Conservation (phyloP, 805 yeast species). For the Metschnikowia vanudenii region DNA sequence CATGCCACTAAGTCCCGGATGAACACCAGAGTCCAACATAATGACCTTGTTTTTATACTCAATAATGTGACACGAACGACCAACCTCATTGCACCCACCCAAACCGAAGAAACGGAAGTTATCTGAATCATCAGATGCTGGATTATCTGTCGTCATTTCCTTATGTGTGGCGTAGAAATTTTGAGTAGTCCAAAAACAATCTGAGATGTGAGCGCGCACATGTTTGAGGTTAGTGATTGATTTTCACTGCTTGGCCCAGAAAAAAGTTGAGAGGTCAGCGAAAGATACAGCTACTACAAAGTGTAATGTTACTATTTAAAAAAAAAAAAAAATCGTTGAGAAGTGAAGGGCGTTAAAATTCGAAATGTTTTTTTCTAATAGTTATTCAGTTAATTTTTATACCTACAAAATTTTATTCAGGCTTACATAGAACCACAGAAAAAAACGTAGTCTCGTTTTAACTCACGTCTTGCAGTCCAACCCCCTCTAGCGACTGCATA, state of each 20-base stretch:
- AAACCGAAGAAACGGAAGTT: constrained; percentile 72
- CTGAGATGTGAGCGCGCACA: constrained; percentile 5
- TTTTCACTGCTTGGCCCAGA: background rate
- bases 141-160: constrained; percentile 13
- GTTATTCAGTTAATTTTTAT: too few species aligned
- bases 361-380: too few species aligned
- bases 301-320: background rate
- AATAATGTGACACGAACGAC: constrained; percentile 90
- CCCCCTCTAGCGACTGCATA: too few species aligned
- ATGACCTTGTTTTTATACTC: constrained; percentile 92
- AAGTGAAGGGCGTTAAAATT: too few species aligned
- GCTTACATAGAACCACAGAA: too few species aligned
- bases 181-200: background rate
- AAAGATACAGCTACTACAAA: background rate
- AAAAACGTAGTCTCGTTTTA: too few species aligned
- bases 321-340: too few species aligned
- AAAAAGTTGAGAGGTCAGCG: background rate
- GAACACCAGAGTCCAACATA: constrained; percentile 98
- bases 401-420: too few species aligned
- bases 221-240: background rate
- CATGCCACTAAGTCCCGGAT: constrained; percentile 89
- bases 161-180: background rate
- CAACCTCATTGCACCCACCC: constrained; percentile 99
- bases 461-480: too few species aligned
- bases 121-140: constrained; percentile 32